Conservation (phyloP, 1,284 basidiomycete species). For the Tranzscheliella williamsii region DNA sequence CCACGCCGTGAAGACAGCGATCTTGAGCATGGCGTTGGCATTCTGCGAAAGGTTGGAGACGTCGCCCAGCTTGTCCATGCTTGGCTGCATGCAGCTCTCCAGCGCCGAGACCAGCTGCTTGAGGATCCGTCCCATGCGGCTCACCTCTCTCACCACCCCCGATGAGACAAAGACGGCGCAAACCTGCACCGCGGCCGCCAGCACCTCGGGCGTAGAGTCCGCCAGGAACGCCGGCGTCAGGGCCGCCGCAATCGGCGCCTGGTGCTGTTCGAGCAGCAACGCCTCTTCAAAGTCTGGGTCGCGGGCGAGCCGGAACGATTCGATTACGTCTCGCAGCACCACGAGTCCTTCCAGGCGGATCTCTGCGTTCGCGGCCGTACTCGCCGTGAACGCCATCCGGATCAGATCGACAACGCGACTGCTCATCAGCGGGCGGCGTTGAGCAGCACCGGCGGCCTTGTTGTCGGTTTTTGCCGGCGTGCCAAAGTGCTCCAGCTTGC, state of each 20-base stretch:
- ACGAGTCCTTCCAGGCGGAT: slow-evolving; percentile 90
- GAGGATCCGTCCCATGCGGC: slow-evolving; percentile 88
- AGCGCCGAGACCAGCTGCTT: slow-evolving; percentile 78
- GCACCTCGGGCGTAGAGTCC: slow-evolving; percentile 92
- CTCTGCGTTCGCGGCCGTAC: slow-evolving; percentile 90
- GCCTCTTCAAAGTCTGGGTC: slow-evolving; percentile 92
- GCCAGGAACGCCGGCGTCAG: slow-evolving; percentile 94
- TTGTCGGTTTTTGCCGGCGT: slow-evolving; percentile 69
- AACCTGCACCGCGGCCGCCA: slow-evolving; percentile 87
- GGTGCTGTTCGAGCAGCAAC: slow-evolving; percentile 92
- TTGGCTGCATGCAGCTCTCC: slow-evolving; percentile 72
- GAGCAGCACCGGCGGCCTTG: slow-evolving; percentile 65
- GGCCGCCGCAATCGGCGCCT: slow-evolving; percentile 96
- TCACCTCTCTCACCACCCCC: slow-evolving; percentile 88
- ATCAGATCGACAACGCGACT: slow-evolving; percentile 89
- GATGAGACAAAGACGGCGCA: slow-evolving; percentile 94
- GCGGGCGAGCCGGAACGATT: slow-evolving; percentile 82
- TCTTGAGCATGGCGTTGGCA: slow-evolving; percentile 89
- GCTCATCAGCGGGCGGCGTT: slow-evolving; percentile 68
- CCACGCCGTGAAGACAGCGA: slow-evolving; percentile 93
- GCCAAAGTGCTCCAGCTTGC: slow-evolving; percentile 62
- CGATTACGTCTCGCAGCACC: slow-evolving; percentile 87
- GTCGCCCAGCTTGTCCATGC: slow-evolving; percentile 83
- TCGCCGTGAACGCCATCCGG: slow-evolving; percentile 96
- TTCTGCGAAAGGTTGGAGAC: slow-evolving; percentile 85